phyloP scores from a whole-genome alignment of 108 stramenopile species.

The Fragilaria crotonensis region DNA sequence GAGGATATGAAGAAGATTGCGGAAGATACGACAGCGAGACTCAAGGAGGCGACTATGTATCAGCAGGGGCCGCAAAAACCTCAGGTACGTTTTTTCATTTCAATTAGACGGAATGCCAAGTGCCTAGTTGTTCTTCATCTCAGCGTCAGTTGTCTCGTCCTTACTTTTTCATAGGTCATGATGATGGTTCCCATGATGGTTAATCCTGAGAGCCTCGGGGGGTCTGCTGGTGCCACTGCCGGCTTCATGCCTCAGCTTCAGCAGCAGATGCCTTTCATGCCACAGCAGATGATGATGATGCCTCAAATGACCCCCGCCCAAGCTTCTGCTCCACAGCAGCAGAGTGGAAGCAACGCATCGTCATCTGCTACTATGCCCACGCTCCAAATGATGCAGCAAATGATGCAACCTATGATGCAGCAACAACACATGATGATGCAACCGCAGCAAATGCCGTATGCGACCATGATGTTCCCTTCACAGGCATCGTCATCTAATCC shows the following conservation, averaged over 20 bases:
- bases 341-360: too few relatives aligned
- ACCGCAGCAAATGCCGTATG: background rate
- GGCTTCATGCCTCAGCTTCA: slow-evolving; percentile 18
- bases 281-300: slow-evolving; percentile 5
- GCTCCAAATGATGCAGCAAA: slow-evolving; percentile 15
- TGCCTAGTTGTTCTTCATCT: background rate
- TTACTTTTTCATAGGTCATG: slow-evolving; percentile 38
- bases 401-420: slow-evolving; percentile 18
- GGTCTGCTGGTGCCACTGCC: slow-evolving; percentile 21
- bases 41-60: slow-evolving; percentile 28
- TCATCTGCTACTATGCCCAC: too few relatives aligned
- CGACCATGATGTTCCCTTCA: background rate
- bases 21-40: slow-evolving; percentile 38
- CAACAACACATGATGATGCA: slow-evolving; percentile 13
- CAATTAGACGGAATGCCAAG: background rate
- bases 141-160: background rate
- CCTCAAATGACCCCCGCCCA: too few relatives aligned
- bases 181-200: slow-evolving; percentile 90
- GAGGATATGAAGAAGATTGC: slow-evolving; percentile 41
- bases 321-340: too few relatives aligned
- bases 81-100: background rate
- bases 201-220: slow-evolving; percentile 33
- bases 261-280: slow-evolving; percentile 5
- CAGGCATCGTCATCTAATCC: too few relatives aligned
- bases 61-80: slow-evolving; percentile 2